A percentile compares a stretch with the other conserved stretches of the same genome.
These are phyloP conservation scores for Mucor piriformis DNA, from an alignment of 371 early-diverging fungal species.

Conservation along the genomic window DNA sequence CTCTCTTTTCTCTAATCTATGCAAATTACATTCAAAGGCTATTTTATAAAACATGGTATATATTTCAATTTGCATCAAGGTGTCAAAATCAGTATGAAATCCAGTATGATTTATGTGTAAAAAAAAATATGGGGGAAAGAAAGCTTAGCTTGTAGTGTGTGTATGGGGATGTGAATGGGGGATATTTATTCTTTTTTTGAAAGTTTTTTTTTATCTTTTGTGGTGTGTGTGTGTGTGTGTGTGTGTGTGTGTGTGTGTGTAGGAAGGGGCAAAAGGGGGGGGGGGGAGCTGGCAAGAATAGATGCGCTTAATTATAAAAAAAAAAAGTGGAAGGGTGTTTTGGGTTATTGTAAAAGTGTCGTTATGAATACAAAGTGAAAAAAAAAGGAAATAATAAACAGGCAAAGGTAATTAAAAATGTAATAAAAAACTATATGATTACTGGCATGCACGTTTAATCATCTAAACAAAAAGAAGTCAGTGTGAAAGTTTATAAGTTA, in stretches of 20 bases:
- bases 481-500: background rate
- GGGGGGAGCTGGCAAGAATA: background rate
- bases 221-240: background rate
- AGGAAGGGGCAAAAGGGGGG: slow-evolving; percentile 3
- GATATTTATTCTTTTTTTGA: slow-evolving; percentile 1
- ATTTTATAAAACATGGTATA: no score
- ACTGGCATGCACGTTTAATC: slow-evolving; percentile 32
- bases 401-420: slow-evolving; percentile 1
- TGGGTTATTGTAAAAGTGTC: background rate
- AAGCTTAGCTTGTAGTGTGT: background rate
- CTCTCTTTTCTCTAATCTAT: no score
- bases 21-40: no score
- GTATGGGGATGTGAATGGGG: slow-evolving; percentile 1
- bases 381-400: slow-evolving; percentile 1
- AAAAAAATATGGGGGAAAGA: no score
- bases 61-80: no score
- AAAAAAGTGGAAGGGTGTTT: background rate
- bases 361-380: slow-evolving; percentile 12
- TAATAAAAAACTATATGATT: slow-evolving; percentile 1
- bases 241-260: background rate
- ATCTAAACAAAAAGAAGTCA: slow-evolving; percentile 17
- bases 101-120: no score
- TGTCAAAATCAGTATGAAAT: no score
- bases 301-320: background rate
- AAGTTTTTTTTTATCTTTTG: background rate